These are phyloP conservation scores for Cymbidium sinense DNA, from an alignment of 106 monocot genomes.

Conservation along the genomic window DNA sequence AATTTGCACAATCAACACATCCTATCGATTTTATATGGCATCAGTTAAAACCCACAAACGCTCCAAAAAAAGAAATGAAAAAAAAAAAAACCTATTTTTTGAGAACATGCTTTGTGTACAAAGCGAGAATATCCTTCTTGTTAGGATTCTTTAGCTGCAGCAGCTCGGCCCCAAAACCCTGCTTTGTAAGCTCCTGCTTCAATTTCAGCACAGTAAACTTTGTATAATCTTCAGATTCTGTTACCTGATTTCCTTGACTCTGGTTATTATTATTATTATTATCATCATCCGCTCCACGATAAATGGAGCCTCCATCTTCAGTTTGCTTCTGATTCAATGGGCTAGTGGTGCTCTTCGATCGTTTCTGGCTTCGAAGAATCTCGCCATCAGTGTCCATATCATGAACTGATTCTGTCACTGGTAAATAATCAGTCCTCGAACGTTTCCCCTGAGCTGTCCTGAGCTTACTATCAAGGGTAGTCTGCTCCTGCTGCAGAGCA, in stretches of 20 bases:
- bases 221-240: conserved; percentile 46
- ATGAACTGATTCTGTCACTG: conserved; percentile 63
- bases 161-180: conserved; percentile 78
- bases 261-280: conserved; percentile 25
- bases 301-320: conserved; percentile 83
- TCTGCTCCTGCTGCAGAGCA: conserved; percentile 71
- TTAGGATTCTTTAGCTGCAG: conserved; percentile 80
- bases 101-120: conserved; percentile 79
- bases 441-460: conserved; percentile 51
- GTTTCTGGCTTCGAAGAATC: conserved; percentile 34
- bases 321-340: conserved; percentile 33
- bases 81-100: conserved; percentile 22
- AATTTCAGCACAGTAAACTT: conserved; percentile 76
- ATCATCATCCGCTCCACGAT: conserved; percentile 30
- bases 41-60: background rate
- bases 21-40: background rate
- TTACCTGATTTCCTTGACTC: conserved; percentile 21
- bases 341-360: conserved; percentile 71
- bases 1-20: background rate
- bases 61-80: background rate
- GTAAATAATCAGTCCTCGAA: conserved; percentile 42
- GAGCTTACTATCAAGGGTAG: conserved; percentile 70
- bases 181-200: conserved; percentile 89
- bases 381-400: conserved; percentile 67
- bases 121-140: conserved; percentile 71